phyloP scores from a whole-genome alignment of 176 grass and related monocot species.

The Oryza officinalis region DNA sequence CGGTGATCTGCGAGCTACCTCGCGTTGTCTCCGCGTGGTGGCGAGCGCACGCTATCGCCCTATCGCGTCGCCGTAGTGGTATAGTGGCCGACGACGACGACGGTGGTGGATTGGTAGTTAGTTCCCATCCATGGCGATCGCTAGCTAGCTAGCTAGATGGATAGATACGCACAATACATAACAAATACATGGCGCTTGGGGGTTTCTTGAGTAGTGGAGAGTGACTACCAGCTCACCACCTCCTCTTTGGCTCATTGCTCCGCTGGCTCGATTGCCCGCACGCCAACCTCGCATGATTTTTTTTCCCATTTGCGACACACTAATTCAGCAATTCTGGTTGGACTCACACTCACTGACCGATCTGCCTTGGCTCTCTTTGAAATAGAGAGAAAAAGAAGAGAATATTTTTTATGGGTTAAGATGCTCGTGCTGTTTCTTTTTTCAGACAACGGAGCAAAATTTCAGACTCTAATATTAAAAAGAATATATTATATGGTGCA shows the following conservation, averaged over 20 bases:
- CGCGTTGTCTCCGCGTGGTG: neutral
- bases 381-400: neutral
- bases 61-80: neutral
- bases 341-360: conserved; percentile 24
- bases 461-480: neutral
- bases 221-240: conserved; percentile 30
- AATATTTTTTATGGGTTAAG: neutral
- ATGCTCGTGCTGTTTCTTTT: neutral
- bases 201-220: conserved; percentile 3
- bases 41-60: neutral
- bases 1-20: conserved; percentile 54
- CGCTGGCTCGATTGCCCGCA: neutral
- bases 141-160: neutral
- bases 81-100: neutral
- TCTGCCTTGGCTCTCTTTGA: neutral
- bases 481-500: too few relatives aligned
- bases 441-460: neutral
- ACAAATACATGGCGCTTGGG: neutral
- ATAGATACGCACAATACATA: neutral
- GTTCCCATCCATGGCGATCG: conserved; percentile 19
- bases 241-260: neutral
- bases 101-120: neutral
- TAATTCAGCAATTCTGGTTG: neutral
- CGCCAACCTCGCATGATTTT: neutral
- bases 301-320: neutral